Percentiles rank a stretch among this genome's conserved stretches.
phyloP scores from a whole-genome alignment of 768 basidiomycete genomes.

The Cystobasidium tubakii region DNA sequence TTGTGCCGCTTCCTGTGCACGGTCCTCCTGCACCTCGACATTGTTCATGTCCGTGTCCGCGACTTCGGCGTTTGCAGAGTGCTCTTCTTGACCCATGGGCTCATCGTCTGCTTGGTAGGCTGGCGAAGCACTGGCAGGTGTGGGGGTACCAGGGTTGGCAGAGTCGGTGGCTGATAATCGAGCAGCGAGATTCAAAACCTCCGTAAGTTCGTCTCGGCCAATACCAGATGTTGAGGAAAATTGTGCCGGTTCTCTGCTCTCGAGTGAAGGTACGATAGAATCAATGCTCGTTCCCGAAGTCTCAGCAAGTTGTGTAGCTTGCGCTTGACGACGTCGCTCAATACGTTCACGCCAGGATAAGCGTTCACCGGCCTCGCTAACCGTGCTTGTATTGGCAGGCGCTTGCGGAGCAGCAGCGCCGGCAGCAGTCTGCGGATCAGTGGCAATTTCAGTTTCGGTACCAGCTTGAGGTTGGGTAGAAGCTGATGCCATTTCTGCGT shows the following conservation, averaged over 20 bases:
- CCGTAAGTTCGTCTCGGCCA: constrained; percentile 2
- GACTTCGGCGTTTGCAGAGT: constrained; percentile 21
- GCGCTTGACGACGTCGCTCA: constrained; percentile 2
- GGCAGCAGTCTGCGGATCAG: background rate
- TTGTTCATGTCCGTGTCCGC: constrained; percentile 40
- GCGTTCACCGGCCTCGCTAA: background rate
- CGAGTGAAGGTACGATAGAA: background rate
- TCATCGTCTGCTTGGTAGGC: background rate
- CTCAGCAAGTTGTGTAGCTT: background rate
- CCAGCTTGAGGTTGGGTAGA: background rate
- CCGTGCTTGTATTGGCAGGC: background rate
- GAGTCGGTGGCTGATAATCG: constrained; percentile 33
- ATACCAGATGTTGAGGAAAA: background rate
- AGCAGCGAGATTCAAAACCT: constrained; percentile 29
- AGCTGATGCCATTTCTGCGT: background rate
- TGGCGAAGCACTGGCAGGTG: background rate
- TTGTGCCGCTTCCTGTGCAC: constrained; percentile 29
- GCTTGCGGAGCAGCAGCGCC: background rate
- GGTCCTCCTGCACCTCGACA: background rate
- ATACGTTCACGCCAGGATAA: constrained; percentile 27
- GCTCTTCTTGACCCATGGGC: background rate
- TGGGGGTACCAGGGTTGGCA: constrained; percentile 21
- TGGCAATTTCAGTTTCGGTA: constrained; percentile 1
- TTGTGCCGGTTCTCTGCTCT: background rate
- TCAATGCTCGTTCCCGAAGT: background rate